Percentiles rank a stretch among this genome's conserved stretches.
Evolutionary conservation across 2,329 filamentous ascomycete species (phyloP).

Genomic region (Pyricularia grisea): DNA sequence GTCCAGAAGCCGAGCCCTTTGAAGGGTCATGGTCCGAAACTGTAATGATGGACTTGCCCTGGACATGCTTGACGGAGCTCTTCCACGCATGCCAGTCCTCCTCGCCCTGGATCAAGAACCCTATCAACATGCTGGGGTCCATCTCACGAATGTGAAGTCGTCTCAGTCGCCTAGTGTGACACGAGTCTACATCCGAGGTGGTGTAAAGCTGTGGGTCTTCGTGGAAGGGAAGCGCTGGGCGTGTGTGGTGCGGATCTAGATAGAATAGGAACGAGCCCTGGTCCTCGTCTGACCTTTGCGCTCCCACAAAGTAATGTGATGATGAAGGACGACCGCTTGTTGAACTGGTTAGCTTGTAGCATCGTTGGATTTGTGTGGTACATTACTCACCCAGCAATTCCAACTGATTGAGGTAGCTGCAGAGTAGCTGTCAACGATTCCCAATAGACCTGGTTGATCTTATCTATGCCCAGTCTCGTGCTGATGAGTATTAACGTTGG

Average conservation of each 20-base stretch:
- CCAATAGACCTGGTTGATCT: slow-evolving; percentile 91
- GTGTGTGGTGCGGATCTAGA: slow-evolving; percentile 84
- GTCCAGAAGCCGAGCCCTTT: slow-evolving; percentile 42
- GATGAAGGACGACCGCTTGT: slow-evolving; percentile 80
- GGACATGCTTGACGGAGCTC: slow-evolving; percentile 60
- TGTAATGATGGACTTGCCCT: slow-evolving; percentile 79
- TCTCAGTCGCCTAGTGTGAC: slow-evolving; percentile 78
- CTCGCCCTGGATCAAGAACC: slow-evolving; percentile 76
- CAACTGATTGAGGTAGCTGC: slow-evolving; percentile 86
- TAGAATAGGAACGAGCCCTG: slow-evolving; percentile 77
- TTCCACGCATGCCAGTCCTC: slow-evolving; percentile 82
- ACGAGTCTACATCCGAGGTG: slow-evolving; percentile 66
- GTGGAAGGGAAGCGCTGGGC: slow-evolving; percentile 61
- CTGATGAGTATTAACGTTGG: slow-evolving; percentile 86
- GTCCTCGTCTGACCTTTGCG: slow-evolving; percentile 24
- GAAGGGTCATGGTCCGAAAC: slow-evolving; percentile 64
- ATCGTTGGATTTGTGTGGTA: background rate
- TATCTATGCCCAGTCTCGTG: slow-evolving; percentile 84
- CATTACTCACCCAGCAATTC: slow-evolving; percentile 73
- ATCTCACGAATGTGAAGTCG: slow-evolving; percentile 81
- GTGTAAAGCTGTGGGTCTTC: slow-evolving; percentile 49
- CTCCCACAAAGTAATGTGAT: slow-evolving; percentile 56
- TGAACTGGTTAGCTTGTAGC: slow-evolving; percentile 6
- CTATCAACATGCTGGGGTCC: slow-evolving; percentile 97
- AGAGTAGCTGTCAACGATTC: slow-evolving; percentile 79